Base-by-base conservation (phyloP, 2,329 filamentous ascomycete genomes). In the Xylogone sp. region DNA sequence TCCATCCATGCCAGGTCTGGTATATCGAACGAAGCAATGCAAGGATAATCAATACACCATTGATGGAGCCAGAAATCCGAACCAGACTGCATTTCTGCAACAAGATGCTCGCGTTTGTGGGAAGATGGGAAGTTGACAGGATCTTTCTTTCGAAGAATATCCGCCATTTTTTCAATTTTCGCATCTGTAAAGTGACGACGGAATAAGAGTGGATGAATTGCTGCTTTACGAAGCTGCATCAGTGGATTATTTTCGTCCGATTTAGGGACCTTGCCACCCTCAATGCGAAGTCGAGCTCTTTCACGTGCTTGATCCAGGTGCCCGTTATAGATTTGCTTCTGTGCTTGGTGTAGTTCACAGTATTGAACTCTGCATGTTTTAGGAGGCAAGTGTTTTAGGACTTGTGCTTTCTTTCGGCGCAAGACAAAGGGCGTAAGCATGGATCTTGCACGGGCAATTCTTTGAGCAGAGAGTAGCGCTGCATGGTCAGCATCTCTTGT, bases 381-480 rank as follows among this genome's bases (percentile, higher is more conserved):
- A 48, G 78, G 75, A 0, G 94, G 92, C 57, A 99, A 78, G 63
- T 94, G 87, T 45, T 75, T 75, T n/a, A 97, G 78, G 8, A 97
- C 92, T 63, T 97, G 91, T 46, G 89, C 83, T 73, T 99, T 99
- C 72, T 94, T 93, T 7, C 94, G 83, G 56, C 96, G 90, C 2
- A 99, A 75, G 49, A 99, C 94, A 65, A 99, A 99, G 0, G 94
- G 94, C 21, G 92, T 90, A 63, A 99, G 83, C 75, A 99, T 99
- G 0, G 88, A 90, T 50, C 92, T 85, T 2, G 94, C 94, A 43
- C 92, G 82, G 52, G 83, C 82, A 52, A 97, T 94, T 42, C 94
- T 86, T 66, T 96, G 90, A 43, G 83, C 86, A 20, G 94, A 96
- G 1, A 99, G 74, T 10, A 97, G 79, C 1, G 90, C 88, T 20